A percentile compares a stretch with the other conserved stretches of the same genome.
Evolutionary conservation across 2,329 filamentous ascomycete genomes (phyloP).

Genomic region (Venturia nashicola): DNA sequence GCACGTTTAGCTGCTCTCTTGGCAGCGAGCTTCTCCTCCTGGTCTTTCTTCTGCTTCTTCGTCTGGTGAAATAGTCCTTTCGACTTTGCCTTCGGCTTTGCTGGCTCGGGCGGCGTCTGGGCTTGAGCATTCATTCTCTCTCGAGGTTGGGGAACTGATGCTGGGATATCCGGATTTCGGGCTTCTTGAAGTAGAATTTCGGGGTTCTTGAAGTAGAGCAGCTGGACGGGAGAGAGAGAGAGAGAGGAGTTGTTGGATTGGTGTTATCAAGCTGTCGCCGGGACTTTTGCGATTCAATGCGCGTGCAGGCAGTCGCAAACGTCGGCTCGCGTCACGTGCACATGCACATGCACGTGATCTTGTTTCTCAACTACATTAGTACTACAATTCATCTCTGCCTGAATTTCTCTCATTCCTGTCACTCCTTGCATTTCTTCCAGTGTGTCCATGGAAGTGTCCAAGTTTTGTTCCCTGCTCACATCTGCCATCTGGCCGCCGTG

Average conservation of each 20-base stretch:
- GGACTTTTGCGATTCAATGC: not conserved
- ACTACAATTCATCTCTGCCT: not conserved
- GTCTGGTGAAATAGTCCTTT: constrained; percentile 23
- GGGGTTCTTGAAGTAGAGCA: not conserved
- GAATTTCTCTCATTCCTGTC: not conserved
- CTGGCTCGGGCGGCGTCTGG: not conserved
- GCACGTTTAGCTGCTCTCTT: not conserved
- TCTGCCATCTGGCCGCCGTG: constrained; percentile 4
- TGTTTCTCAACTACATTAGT: not conserved
- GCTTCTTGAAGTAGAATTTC: not conserved
- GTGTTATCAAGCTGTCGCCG: not conserved
- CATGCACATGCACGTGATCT: not conserved
- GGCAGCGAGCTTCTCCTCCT: constrained; percentile 21
- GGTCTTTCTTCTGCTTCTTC: constrained; percentile 19
- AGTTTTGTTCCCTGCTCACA: not conserved
- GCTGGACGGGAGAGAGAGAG: not conserved
- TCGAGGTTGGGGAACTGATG: not conserved
- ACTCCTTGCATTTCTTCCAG: not conserved
- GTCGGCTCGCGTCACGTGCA: not conserved
- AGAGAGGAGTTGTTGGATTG: not conserved
- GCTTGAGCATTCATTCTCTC: not conserved
- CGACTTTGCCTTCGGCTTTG: constrained; percentile 9
- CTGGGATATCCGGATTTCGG: not conserved
- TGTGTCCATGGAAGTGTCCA: not conserved
- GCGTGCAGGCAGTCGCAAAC: not conserved